Base-by-base conservation (phyloP, 2,329 filamentous ascomycete species). In the Fulvia fulva region DNA sequence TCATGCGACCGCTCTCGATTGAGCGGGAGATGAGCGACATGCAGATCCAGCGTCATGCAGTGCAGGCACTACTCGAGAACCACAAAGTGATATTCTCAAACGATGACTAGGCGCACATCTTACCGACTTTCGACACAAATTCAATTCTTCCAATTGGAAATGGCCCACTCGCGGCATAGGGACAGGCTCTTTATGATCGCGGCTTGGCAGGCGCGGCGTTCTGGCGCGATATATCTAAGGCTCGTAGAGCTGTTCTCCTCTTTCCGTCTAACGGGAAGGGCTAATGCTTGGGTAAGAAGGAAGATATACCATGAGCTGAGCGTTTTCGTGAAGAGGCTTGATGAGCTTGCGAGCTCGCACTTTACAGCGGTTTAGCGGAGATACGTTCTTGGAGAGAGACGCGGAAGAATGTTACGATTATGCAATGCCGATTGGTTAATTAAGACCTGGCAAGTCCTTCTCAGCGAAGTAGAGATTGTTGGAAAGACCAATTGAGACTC, bases 21-120 rank as follows among this genome's bases (percentile, higher is more conserved):
- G 91, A 96, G 73, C 87, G 91, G 61, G 94, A 99, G 74, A 95
- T 99, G 86, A 93, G 87, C 28, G 94, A 99, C 72, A 96, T 96
- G 81, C 89, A 94, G 72, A 84, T 87, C 67, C 97, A 97, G 82
- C 96, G 96, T 67, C 82, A 88, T 63, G 91, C 91, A 5, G 87
- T 97, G 65, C 92, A 96, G 76, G 96, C 94, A 68, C 81, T 99
- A 70, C 88, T 97, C 64, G 93, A 97, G 73, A 89, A 96, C 74
- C 91, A 89, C 72, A 84, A 90, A 68, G 84, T 82, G 66, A 89
- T 97, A 60, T 97, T 97, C 53, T 60, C 60, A 2, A 57, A 51
- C 19, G 65, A 65, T 21, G 57, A 60, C n/a, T 62, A 50, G 47
- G 26, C 25, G 12, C 25, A 11, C 22, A 26, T 47, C 3, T 7